phyloP scores from a whole-genome alignment of 768 basidiomycete genomes.

The Kwoniella dendrophila region DNA sequence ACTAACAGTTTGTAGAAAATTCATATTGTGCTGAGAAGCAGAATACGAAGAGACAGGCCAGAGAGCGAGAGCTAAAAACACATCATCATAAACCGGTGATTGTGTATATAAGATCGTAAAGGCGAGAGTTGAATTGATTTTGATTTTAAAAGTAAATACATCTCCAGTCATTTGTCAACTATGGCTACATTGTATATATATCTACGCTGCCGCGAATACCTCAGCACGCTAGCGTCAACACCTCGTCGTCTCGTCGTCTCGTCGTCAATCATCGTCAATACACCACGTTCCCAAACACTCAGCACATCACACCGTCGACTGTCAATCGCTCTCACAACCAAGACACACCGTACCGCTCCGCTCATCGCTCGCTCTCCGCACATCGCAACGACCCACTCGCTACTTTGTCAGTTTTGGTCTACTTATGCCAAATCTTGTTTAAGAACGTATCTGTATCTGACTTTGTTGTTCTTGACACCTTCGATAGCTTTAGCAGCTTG shows the following conservation, averaged over 20 bases:
- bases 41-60: no score
- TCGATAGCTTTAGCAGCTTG: slow-evolving; percentile 61
- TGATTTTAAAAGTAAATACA: not conserved
- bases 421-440: slow-evolving; percentile 52
- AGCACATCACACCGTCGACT: not conserved
- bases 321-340: no score
- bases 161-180: not conserved
- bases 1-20: no score
- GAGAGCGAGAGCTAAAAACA: no score
- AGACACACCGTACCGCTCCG: not conserved
- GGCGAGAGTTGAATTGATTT: no score
- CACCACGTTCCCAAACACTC: not conserved
- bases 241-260: no score
- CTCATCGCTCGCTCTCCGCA: slow-evolving; percentile 5
- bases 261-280: no score
- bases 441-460: slow-evolving; percentile 64
- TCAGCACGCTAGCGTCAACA: not conserved
- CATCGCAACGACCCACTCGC: not conserved
- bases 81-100: no score
- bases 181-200: slow-evolving; percentile 1
- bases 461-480: slow-evolving; percentile 60
- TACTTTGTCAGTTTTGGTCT: not conserved
- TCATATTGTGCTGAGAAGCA: no score
- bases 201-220: not conserved
- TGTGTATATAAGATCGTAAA: no score